Conservation (phyloP, 208 protist genomes). For the Herpetomonas samuelpessoai region DNA sequence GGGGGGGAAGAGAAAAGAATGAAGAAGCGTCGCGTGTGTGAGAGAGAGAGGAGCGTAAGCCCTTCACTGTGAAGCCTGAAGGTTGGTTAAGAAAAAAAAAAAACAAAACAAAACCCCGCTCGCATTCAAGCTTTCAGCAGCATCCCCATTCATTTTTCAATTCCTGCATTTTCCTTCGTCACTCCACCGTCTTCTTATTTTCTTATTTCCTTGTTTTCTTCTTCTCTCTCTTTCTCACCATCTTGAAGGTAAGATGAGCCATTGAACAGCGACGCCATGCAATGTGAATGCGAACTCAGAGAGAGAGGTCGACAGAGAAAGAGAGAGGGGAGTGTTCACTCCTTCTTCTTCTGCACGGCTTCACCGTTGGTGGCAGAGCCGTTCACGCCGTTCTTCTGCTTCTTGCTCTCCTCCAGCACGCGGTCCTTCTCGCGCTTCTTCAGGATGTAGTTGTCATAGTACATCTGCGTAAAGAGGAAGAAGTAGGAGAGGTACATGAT, state of each 20-base stretch:
- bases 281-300: too few species aligned
- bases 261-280: too few species aligned
- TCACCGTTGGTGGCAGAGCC: neutral
- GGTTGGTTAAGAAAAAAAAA: neutral
- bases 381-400: constrained; percentile 2
- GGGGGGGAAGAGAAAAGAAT: too few species aligned
- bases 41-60: too few species aligned
- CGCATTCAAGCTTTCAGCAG: too few species aligned
- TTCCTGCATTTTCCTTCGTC: constrained; percentile 10
- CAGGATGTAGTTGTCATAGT: constrained; percentile 76
- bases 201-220: neutral
- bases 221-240: constrained; percentile 4
- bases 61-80: too few species aligned
- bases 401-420: constrained; percentile 1
- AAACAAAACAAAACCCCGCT: constrained; percentile 3
- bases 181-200: constrained; percentile 2
- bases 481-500: constrained; percentile 94
- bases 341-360: constrained; percentile 5
- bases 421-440: constrained; percentile 14
- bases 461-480: constrained; percentile 87
- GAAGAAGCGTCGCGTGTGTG: too few species aligned
- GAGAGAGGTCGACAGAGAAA: too few species aligned
- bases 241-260: too few species aligned
- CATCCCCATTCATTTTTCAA: too few species aligned
- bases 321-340: too few species aligned